phyloP scores from a whole-genome alignment of 805 yeast species.

The Wickerhamomyces bovis region DNA sequence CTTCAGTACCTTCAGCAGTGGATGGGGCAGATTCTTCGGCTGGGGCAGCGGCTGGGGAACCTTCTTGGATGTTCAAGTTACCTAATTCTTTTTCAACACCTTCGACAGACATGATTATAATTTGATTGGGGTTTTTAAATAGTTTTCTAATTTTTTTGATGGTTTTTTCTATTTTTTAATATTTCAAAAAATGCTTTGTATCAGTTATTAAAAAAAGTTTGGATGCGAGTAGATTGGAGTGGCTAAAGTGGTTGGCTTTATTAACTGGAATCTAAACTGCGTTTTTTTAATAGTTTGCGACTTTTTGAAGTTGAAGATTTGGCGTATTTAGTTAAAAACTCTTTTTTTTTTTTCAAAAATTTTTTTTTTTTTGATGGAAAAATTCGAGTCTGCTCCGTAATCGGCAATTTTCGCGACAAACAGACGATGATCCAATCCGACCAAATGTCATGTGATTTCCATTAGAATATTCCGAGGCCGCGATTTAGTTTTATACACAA shows the following conservation, averaged over 20 bases:
- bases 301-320: not conserved
- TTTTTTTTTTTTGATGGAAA: not conserved
- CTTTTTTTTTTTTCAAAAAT: not conserved
- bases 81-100: constrained; percentile 38
- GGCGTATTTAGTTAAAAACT: not conserved
- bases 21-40: constrained; percentile 21
- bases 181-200: not conserved
- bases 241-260: constrained; percentile 2
- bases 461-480: not conserved
- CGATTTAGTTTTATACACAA: not conserved
- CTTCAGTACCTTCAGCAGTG: constrained; percentile 24
- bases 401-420: not conserved
- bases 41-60: constrained; percentile 26
- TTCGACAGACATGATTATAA: constrained; percentile 35
- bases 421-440: not conserved
- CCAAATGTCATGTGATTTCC: not conserved
- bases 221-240: constrained; percentile 1
- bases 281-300: not conserved
- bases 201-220: not conserved
- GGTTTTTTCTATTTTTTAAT: constrained; percentile 11
- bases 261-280: not conserved
- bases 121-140: constrained; percentile 14
- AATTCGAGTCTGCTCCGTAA: not conserved
- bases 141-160: constrained; percentile 21
- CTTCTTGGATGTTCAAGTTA: constrained; percentile 36